phyloP scores from a whole-genome alignment of 139 green algal genomes.

The Deuterostichococcus epilithicus region DNA sequence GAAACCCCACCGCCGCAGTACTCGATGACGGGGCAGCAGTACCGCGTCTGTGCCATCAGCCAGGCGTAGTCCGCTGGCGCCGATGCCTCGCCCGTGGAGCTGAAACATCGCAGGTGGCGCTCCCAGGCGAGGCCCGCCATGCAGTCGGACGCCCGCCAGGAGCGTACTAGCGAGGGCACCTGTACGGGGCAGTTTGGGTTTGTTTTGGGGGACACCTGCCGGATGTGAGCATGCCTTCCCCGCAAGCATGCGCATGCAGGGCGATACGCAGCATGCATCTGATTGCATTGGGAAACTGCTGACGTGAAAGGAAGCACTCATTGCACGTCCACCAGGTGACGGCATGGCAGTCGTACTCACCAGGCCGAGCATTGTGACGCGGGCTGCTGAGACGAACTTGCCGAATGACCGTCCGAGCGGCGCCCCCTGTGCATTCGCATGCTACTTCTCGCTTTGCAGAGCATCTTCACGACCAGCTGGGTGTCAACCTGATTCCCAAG shows the following conservation, averaged over 20 bases:
- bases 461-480: neutral
- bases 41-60: slow-evolving; percentile 55
- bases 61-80: slow-evolving; percentile 61
- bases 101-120: slow-evolving; percentile 56
- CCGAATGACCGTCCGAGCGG: slow-evolving; percentile 70
- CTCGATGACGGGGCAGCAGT: slow-evolving; percentile 74
- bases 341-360: too few relatives aligned
- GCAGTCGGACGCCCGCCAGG: slow-evolving; percentile 61
- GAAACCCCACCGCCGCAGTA: slow-evolving; percentile 71
- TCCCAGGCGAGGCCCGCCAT: slow-evolving; percentile 44
- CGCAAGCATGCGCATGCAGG: too few relatives aligned
- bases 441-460: neutral
- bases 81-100: slow-evolving; percentile 54
- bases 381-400: slow-evolving; percentile 60
- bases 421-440: slow-evolving; percentile 37
- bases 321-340: too few relatives aligned
- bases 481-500: neutral
- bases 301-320: too few relatives aligned
- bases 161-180: slow-evolving; percentile 8
- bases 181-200: too few relatives aligned
- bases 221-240: too few relatives aligned
- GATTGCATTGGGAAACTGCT: too few relatives aligned
- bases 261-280: too few relatives aligned
- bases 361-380: slow-evolving; percentile 81
- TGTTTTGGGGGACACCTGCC: too few relatives aligned